These are phyloP conservation scores for Claviceps sp. DNA, from an alignment of 2,329 filamentous ascomycete species.

Conservation along the genomic window DNA sequence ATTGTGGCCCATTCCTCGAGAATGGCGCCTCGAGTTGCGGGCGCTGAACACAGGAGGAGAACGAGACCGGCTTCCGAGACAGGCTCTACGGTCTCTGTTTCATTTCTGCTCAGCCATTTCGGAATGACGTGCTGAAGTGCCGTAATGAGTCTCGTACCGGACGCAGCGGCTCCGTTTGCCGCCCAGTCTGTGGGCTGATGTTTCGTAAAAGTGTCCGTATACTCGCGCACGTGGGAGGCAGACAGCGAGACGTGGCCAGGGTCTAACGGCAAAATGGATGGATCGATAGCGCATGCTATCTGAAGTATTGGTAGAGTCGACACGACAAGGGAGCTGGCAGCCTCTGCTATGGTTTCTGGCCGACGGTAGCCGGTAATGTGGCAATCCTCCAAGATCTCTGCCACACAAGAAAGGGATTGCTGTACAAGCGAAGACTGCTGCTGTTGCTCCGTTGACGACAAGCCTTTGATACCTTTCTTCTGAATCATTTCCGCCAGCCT, in stretches of 20 bases:
- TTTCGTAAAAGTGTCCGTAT: conserved; percentile 11
- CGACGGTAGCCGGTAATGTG: conserved; percentile 36
- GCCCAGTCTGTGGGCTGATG: conserved; percentile 7
- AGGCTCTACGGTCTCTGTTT: conserved; percentile 34
- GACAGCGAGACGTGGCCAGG: conserved; percentile 15
- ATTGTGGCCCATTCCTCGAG: conserved; percentile 34
- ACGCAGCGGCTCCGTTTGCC: conserved; percentile 5
- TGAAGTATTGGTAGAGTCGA: conserved; percentile 36
- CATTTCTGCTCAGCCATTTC: conserved; percentile 35
- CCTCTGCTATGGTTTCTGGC: conserved; percentile 52
- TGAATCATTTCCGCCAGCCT: conserved; percentile 23
- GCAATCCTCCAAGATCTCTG: conserved; percentile 27
- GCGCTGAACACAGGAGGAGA: conserved; percentile 31
- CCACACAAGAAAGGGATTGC: conserved; percentile 16
- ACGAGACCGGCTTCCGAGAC: conserved; percentile 38
- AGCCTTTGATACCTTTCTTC: conserved; percentile 4
- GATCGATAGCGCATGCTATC: conserved; percentile 14
- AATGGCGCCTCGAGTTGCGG: conserved; percentile 22
- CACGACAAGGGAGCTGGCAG: conserved; percentile 43
- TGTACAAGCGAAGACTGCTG: conserved; percentile 13
- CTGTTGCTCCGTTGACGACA: not conserved
- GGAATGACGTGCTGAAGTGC: conserved; percentile 22
- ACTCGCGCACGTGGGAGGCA: conserved; percentile 8
- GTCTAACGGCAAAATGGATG: conserved; percentile 4
- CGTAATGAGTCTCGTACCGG: conserved; percentile 12